Percentiles rank a stretch among this genome's conserved stretches.
These are phyloP conservation scores for Litchi chinensis DNA, from an alignment of 345 rosid genomes.

Conservation along the genomic window DNA sequence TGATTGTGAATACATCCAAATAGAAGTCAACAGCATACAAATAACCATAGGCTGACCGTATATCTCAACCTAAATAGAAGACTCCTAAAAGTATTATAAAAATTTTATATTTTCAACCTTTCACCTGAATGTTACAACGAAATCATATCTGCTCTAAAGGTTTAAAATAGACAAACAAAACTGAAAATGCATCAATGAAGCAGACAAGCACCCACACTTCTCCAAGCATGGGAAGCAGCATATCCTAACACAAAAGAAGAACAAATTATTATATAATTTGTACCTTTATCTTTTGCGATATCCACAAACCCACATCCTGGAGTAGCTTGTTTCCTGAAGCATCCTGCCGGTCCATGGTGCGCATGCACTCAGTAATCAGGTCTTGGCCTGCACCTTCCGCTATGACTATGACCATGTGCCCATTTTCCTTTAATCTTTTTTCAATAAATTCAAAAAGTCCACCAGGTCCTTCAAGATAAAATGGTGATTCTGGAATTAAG, in stretches of 20 bases:
- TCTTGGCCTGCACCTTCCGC: constrained; percentile 79
- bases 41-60: too few species aligned
- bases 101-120: too few species aligned
- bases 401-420: constrained; percentile 66
- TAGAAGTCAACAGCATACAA: too few species aligned
- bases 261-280: not conserved
- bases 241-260: not conserved
- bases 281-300: constrained; percentile 58
- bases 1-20: too few species aligned
- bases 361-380: constrained; percentile 37
- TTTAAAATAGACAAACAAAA: too few species aligned
- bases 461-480: constrained; percentile 63
- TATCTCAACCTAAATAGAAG: too few species aligned
- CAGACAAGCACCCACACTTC: too few species aligned
- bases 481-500: constrained; percentile 65
- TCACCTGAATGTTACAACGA: too few species aligned
- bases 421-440: constrained; percentile 51
- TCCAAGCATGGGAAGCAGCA: too few species aligned
- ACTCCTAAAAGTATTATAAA: too few species aligned
- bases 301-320: constrained; percentile 55
- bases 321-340: constrained; percentile 63
- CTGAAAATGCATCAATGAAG: too few species aligned
- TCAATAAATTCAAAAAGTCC: constrained; percentile 57
- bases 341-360: constrained; percentile 33
- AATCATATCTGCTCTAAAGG: too few species aligned